A percentile compares a stretch with the other conserved stretches of the same genome.
Conservation (phyloP, 257 asterid species). For the Anisodus tanguticus region DNA sequence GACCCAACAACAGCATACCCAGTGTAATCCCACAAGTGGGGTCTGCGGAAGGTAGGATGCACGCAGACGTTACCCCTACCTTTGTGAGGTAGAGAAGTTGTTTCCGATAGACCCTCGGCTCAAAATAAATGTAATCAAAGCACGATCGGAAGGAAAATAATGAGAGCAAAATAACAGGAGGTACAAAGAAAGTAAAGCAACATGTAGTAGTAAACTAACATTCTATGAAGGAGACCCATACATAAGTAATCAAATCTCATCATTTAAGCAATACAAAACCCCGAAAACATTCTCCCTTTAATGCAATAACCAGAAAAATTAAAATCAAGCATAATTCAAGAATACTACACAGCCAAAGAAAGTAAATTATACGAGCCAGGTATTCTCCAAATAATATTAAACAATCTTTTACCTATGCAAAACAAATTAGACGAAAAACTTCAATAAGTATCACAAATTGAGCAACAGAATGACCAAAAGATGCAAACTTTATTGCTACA, state of each 20-base stretch:
- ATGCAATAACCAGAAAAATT: background rate
- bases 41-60: too few species aligned
- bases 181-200: too few species aligned
- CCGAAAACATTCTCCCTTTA: background rate
- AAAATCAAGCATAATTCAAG: slow-evolving; percentile 18
- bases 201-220: too few species aligned
- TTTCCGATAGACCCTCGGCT: too few species aligned
- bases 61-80: too few species aligned
- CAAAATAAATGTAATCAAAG: too few species aligned
- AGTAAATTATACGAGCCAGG: background rate
- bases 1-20: too few species aligned
- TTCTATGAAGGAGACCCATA: background rate
- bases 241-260: background rate
- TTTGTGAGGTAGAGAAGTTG: too few species aligned
- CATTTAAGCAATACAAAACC: background rate
- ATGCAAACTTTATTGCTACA: background rate
- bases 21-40: too few species aligned
- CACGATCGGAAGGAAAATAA: too few species aligned
- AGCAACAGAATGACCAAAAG: background rate
- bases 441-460: background rate
- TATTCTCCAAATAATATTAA: background rate
- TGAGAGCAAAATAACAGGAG: too few species aligned
- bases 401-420: background rate
- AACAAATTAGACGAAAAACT: background rate
- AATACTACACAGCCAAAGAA: background rate